Evolutionary conservation across 306 rosid species (phyloP), one percentile per base, ranked within the genome.

Genomic region (Dalbergia cultrata): DNA sequence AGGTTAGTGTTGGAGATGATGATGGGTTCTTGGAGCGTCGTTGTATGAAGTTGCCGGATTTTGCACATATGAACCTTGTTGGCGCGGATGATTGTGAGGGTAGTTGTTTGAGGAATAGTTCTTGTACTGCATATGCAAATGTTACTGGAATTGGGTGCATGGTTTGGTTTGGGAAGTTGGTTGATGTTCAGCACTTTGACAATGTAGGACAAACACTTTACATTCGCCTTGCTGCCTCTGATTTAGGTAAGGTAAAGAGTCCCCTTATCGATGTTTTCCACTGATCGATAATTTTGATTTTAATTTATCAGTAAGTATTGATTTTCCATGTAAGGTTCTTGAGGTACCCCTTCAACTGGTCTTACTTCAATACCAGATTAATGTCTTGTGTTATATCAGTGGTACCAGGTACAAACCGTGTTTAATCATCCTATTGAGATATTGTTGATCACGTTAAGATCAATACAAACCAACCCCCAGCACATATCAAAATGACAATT

Each of bases 11-110:
- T 53, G 88, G 69, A 5, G 82, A 83, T 21, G 98, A 94, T 79
- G 96, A 94, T 81, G 97, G 97, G 2, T 94, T 94, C 57, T 65
- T 18, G 9, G 17, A 1, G 6, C 31, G 39, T 3, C 68, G 8
- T 13, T 33, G 67, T 21, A 80, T 83, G 82, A 94, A 89, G 88
- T 59, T 92, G 86, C 98, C 98, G 0, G 98, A 94, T 64, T 94
- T 90, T 9, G 92, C 91, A 1, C 81, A 69, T 49, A 57, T 64
- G 31, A 0, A 0, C 26, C 0, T 0, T 50, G 33, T 0, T 41
- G 7, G 13, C 34, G 18, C 8, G 18, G 65, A 50, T 3, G 61
- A 44, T 13, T 94, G 98, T 79, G 4, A 75, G 80, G 80, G 63
- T 3, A 43, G 2, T 16, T 94, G 98, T 78, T 63, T 75, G 60